These are phyloP conservation scores for Ulmus americana DNA, from an alignment of 331 rosid genomes.

Conservation along the genomic window DNA sequence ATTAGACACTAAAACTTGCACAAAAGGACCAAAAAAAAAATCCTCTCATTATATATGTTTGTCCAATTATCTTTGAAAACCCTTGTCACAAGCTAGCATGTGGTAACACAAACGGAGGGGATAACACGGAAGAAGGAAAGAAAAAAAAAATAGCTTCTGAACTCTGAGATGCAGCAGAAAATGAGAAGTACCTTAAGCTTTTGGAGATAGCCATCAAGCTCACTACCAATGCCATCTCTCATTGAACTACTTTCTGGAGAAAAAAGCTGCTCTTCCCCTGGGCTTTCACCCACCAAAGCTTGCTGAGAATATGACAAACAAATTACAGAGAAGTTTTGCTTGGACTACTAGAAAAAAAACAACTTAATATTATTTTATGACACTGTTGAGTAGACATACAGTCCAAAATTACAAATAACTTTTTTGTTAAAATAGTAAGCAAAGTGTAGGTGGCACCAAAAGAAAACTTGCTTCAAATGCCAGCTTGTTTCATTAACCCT, in stretches of 20 bases:
- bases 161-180: background rate
- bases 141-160: background rate
- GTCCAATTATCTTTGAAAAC: too few species aligned
- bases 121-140: background rate
- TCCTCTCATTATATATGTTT: too few species aligned
- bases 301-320: conserved; percentile 47
- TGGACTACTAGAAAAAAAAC: background rate
- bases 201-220: conserved; percentile 48
- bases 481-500: too few species aligned
- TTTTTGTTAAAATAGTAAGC: too few species aligned
- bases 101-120: too few species aligned
- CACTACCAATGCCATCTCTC: conserved; percentile 45
- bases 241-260: conserved; percentile 44
- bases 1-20: too few species aligned
- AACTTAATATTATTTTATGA: background rate
- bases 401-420: background rate
- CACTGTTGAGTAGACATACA: background rate
- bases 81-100: too few species aligned
- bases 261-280: conserved; percentile 77
- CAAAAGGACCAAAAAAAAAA: too few species aligned
- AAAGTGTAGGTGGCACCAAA: too few species aligned
- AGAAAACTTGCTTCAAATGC: too few species aligned
- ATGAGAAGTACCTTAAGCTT: conserved; percentile 41
- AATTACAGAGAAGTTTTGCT: background rate
- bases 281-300: conserved; percentile 83